Conservation (phyloP, 2,329 filamentous ascomycete species). For the Aspergillus hiratsukae region DNA sequence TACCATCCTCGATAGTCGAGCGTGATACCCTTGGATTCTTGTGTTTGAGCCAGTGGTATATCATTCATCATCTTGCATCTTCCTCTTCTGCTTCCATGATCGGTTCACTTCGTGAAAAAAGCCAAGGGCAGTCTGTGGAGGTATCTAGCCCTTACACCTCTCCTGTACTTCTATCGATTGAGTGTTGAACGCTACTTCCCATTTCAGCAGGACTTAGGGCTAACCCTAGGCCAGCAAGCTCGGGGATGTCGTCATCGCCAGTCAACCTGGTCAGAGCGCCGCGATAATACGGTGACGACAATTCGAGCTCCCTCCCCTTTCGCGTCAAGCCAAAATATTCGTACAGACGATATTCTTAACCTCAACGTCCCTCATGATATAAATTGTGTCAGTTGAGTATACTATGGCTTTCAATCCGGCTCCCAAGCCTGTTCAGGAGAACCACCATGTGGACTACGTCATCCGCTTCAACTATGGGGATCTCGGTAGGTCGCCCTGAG, state of each 20-base stretch:
- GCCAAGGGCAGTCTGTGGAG: neutral
- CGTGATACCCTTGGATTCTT: neutral
- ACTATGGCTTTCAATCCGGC: constrained; percentile 28
- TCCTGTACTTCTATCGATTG: neutral
- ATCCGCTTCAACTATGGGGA: constrained; percentile 71
- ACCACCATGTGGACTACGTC: constrained; percentile 82
- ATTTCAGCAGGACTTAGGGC: constrained; percentile 1
- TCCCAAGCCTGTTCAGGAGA: constrained; percentile 39
- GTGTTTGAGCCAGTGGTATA: neutral
- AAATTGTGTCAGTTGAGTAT: neutral
- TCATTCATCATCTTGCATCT: neutral
- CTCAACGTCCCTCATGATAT: neutral
- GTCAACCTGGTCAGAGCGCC: neutral
- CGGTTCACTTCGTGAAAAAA: neutral
- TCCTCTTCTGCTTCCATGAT: neutral
- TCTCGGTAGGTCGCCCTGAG: constrained; percentile 49
- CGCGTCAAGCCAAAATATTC: neutral
- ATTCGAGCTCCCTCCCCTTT: neutral
- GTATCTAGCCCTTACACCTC: neutral
- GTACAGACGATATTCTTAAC: neutral
- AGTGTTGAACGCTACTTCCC: neutral
- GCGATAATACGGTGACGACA: neutral
- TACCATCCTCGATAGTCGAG: neutral
- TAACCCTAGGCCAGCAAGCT: constrained; percentile 3
- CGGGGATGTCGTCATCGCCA: constrained; percentile 2